These are phyloP conservation scores for Solanum etuberosum DNA, from an alignment of 257 asterid genomes.

Conservation along the genomic window DNA sequence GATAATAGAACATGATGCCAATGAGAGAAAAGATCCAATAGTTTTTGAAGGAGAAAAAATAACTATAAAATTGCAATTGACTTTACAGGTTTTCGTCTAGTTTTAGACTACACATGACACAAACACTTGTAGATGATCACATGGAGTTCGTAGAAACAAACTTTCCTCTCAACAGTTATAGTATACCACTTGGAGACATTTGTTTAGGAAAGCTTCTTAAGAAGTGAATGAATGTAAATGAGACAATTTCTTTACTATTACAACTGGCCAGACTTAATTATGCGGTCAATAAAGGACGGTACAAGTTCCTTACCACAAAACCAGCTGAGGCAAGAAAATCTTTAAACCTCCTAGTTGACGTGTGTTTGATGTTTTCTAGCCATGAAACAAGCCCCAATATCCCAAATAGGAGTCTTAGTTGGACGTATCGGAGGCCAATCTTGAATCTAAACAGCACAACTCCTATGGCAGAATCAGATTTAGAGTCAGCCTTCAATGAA, in stretches of 20 bases:
- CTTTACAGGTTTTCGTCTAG: background rate
- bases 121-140: background rate
- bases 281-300: background rate
- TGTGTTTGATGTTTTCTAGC: background rate
- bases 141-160: background rate
- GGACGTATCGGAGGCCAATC: slow-evolving; percentile 38
- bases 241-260: background rate
- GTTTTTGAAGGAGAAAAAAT: background rate
- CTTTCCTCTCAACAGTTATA: background rate
- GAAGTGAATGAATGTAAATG: background rate
- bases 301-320: background rate
- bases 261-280: background rate
- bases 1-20: background rate
- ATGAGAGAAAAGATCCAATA: background rate
- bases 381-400: slow-evolving; percentile 10
- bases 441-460: slow-evolving; percentile 21
- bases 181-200: background rate
- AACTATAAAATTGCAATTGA: background rate
- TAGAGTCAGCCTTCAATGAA: slow-evolving; percentile 23
- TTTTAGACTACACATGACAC: background rate
- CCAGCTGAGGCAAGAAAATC: slow-evolving; percentile 5
- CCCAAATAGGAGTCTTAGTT: slow-evolving; percentile 40
- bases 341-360: background rate
- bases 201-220: background rate
- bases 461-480: slow-evolving; percentile 27